Conservation (phyloP, 2,329 filamentous ascomycete species). For the Stenocarpella maydis region DNA sequence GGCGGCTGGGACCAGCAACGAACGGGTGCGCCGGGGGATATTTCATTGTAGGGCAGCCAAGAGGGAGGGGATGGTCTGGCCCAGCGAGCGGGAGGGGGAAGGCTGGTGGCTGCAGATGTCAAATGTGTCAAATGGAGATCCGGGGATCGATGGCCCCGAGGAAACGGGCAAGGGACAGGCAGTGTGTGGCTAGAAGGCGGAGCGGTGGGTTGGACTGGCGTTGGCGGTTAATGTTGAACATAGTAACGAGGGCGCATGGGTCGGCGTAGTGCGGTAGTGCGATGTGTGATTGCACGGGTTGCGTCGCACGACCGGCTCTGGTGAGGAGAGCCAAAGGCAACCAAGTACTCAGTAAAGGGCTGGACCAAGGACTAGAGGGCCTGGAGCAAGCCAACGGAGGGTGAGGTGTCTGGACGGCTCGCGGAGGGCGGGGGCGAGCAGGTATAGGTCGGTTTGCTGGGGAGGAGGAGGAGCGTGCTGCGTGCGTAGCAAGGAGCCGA, state of each 20-base stretch:
- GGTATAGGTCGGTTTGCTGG: constrained; percentile 22
- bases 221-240: constrained; percentile 16
- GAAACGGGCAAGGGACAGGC: constrained; percentile 17
- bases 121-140: constrained; percentile 31
- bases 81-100: constrained; percentile 22
- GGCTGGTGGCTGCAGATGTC: constrained; percentile 36
- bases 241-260: constrained; percentile 28
- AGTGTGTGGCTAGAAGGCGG: not conserved
- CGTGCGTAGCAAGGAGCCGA: constrained; percentile 18
- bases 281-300: constrained; percentile 30
- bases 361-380: constrained; percentile 3
- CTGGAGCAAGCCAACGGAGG: not conserved
- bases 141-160: constrained; percentile 20
- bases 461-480: constrained; percentile 20
- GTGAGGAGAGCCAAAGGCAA: constrained; percentile 16
- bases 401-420: not conserved
- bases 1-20: not conserved
- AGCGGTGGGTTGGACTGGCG: constrained; percentile 17
- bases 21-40: not conserved
- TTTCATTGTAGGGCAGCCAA: constrained; percentile 20
- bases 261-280: constrained; percentile 19
- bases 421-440: constrained; percentile 14
- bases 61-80: constrained; percentile 23
- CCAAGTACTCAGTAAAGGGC: constrained; percentile 13
- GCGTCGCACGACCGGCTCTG: constrained; percentile 28